These are phyloP conservation scores for Alternaria angustiovoidea DNA, from an alignment of 2,329 filamentous ascomycete genomes.

Conservation along the genomic window DNA sequence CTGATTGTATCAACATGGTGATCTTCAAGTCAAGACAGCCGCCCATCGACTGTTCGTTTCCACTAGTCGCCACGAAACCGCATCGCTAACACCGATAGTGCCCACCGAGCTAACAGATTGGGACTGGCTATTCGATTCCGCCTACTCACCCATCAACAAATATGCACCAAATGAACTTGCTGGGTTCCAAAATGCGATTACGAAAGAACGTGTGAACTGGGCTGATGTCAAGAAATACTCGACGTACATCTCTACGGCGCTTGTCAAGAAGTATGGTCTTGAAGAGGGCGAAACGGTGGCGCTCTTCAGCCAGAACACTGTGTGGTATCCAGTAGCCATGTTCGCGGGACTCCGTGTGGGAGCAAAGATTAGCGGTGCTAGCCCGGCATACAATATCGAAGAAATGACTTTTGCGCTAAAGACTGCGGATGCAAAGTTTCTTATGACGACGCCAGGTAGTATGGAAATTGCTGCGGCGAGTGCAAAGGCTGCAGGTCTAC, in stretches of 20 bases:
- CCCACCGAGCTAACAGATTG: constrained; percentile 65
- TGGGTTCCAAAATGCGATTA: constrained; percentile 67
- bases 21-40: constrained; percentile 56
- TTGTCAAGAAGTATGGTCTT: constrained; percentile 65
- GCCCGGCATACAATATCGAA: constrained; percentile 71
- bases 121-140: constrained; percentile 68
- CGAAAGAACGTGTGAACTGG: constrained; percentile 66
- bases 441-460: constrained; percentile 65
- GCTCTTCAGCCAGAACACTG: constrained; percentile 70
- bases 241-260: constrained; percentile 67
- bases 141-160: constrained; percentile 59
- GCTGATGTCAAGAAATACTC: constrained; percentile 65
- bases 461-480: constrained; percentile 64
- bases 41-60: constrained; percentile 50
- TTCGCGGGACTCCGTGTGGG: constrained; percentile 63
- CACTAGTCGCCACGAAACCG: neutral
- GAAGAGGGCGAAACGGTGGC: constrained; percentile 64
- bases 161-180: constrained; percentile 53
- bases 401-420: constrained; percentile 73
- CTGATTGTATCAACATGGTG: constrained; percentile 38
- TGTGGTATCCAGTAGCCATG: constrained; percentile 73
- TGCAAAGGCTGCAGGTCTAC: constrained; percentile 63
- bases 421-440: constrained; percentile 64
- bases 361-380: constrained; percentile 68
- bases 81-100: constrained; percentile 49